A percentile compares a stretch with the other conserved stretches of the same genome.
These are phyloP conservation scores for Glonium stellatum DNA, from an alignment of 495 filamentous ascomycete genomes.

Conservation along the genomic window DNA sequence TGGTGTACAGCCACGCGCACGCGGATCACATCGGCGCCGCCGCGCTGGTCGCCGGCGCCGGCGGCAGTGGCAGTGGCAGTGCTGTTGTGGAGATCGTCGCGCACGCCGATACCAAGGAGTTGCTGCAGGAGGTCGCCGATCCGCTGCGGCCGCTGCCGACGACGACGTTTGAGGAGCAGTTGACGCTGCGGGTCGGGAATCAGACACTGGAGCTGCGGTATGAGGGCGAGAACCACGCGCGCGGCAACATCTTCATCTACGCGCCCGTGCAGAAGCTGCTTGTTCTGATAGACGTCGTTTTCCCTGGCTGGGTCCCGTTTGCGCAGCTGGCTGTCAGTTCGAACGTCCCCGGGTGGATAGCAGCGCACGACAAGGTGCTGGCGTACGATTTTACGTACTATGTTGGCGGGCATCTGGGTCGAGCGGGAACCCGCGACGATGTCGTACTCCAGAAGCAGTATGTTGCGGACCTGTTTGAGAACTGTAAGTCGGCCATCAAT, in stretches of 20 bases:
- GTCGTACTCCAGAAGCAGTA: conserved; percentile 37
- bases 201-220: conserved; percentile 1
- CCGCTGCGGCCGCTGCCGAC: conserved; percentile 33
- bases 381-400: conserved; percentile 38
- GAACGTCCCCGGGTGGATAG: conserved; percentile 37
- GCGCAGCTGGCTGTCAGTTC: conserved; percentile 31
- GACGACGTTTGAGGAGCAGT: conserved; percentile 30
- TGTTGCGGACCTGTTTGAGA: conserved; percentile 35
- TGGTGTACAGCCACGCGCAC: conserved; percentile 40
- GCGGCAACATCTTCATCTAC: conserved; percentile 3
- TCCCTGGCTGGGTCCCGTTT: conserved; percentile 40
- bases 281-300: not conserved
- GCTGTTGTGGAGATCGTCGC: conserved; percentile 31
- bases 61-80: too few relatives aligned
- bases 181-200: conserved; percentile 29
- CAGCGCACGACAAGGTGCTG: conserved; percentile 38
- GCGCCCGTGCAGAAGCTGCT: not conserved
- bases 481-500: conserved; percentile 31
- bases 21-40: conserved; percentile 39
- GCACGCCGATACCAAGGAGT: conserved; percentile 30
- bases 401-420: conserved; percentile 38
- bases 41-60: conserved; percentile 25
- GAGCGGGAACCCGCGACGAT: conserved; percentile 33
- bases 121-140: conserved; percentile 24
- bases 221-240: too few relatives aligned